These are phyloP conservation scores for Austroboletus festivus DNA, from an alignment of 768 basidiomycete species.

Conservation along the genomic window DNA sequence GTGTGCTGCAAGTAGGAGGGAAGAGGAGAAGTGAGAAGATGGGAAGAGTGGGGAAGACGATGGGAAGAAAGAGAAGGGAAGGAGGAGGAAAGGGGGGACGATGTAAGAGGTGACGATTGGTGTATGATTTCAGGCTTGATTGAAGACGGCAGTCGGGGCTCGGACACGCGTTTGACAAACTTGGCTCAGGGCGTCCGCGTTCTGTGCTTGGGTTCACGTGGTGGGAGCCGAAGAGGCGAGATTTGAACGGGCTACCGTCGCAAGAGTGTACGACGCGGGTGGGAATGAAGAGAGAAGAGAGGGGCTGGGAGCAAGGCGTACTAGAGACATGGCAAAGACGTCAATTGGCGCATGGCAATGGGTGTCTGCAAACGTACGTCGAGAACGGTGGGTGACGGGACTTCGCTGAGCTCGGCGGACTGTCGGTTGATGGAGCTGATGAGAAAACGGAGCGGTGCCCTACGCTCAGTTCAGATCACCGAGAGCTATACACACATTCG, in stretches of 20 bases:
- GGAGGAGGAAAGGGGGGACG: constrained; percentile 10
- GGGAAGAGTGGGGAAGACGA: constrained; percentile 16
- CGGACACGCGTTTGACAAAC: constrained; percentile 37
- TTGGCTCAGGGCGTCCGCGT: constrained; percentile 31
- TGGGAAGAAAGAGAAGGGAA: constrained; percentile 5
- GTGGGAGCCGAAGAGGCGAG: constrained; percentile 32
- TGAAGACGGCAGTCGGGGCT: constrained; percentile 30
- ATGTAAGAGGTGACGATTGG: constrained; percentile 28
- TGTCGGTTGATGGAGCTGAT: constrained; percentile 24
- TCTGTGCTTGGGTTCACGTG: constrained; percentile 33
- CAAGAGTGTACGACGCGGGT: constrained; percentile 16
- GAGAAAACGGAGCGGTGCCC: constrained; percentile 16
- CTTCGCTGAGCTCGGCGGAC: constrained; percentile 38
- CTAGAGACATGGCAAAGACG: constrained; percentile 24
- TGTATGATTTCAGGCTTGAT: constrained; percentile 33
- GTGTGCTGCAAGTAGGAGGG: constrained; percentile 22
- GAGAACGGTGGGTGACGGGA: constrained; percentile 17
- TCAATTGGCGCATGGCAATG: constrained; percentile 19
- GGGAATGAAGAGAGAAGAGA: constrained; percentile 3
- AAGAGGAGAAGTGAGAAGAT: constrained; percentile 29
- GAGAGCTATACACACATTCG: constrained; percentile 2
- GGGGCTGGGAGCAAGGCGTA: constrained; percentile 6
- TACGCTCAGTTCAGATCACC: constrained; percentile 31
- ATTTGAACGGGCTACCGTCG: constrained; percentile 14
- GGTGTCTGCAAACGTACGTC: constrained; percentile 26